Evolutionary conservation across 805 yeast species (phyloP), one percentile per base, ranked within the genome.

Genomic region (Pichia phayaonensis): DNA sequence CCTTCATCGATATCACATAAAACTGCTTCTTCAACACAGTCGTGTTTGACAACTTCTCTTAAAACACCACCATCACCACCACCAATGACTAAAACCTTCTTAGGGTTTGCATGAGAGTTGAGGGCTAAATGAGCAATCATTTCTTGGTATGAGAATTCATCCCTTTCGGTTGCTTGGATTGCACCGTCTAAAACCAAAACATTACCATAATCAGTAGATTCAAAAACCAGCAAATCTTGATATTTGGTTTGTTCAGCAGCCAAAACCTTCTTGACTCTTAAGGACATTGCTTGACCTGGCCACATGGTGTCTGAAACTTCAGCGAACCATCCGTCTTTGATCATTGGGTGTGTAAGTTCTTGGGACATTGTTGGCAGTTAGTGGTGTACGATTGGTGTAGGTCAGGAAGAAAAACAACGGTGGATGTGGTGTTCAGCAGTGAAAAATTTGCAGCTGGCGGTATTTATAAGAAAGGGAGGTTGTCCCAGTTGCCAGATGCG

Each of bases 41-140:
- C 82, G 71, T 92, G 97, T 72, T 92, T 92, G 64, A 90, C 87
- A 64, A 90, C 77, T 72, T 92, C 98, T 72, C 98, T 82, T 63
- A 92, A 78, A 47, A 92, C 98, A 71, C 98, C 98, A 61, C 99
- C 99, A 69, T 92, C 99, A 64, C 99, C 99, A 57, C 99, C 99
- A 53, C 99, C 99, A 64, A 92, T 86, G 56, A 92, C 98, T 50
- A 92, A 75, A 23, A 95, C 97, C 61, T 78, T 84, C 76, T 87
- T 88, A 52, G 98, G 98, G 73, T 87, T 83, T 61, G 96, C 90
- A 72, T 94, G 98, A 48, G 94, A 82, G 79, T 84, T 86, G 70
- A 94, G 64, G 8, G 96, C 96, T 63, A 94, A 76, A 71, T 92
- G 97, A 40, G 97, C 75, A 69, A 92, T 92, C 98, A 92, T 94